Conservation (phyloP, 164 flowering plant species). For the Stephania yunnanensis region DNA sequence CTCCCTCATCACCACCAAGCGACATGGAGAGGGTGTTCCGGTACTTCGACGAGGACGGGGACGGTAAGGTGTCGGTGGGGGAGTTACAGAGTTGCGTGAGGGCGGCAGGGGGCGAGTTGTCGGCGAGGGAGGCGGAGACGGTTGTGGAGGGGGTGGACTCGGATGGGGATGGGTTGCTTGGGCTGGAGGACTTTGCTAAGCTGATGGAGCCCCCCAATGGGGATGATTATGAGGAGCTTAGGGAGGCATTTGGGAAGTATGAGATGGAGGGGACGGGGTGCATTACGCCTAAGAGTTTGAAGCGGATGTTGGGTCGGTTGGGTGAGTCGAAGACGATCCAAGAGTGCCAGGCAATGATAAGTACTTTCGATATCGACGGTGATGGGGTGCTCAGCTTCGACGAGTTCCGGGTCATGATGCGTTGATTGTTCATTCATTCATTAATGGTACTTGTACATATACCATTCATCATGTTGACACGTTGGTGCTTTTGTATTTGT, state of each 20-base stretch:
- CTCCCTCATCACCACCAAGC: background rate
- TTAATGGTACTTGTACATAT: background rate
- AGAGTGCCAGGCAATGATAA: constrained; percentile 27
- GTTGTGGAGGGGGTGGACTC: constrained; percentile 33
- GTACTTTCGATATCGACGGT: constrained; percentile 27
- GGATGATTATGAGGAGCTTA: constrained; percentile 34
- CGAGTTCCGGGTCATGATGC: constrained; percentile 36
- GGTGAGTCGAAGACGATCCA: constrained; percentile 24
- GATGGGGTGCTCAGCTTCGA: constrained; percentile 39
- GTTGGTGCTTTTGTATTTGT: too few relatives aligned
- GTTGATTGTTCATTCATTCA: background rate
- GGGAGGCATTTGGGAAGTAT: constrained; percentile 46
- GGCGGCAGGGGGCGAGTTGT: constrained; percentile 27
- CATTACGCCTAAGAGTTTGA: constrained; percentile 41
- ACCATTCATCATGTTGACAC: background rate
- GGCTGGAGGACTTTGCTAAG: constrained; percentile 36
- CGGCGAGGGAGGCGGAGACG: constrained; percentile 29
- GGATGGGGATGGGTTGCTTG: constrained; percentile 49
- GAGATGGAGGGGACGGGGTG: constrained; percentile 38
- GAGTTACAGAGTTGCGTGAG: constrained; percentile 35
- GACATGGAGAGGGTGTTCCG: constrained; percentile 25
- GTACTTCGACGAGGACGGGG: constrained; percentile 38
- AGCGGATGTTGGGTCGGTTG: constrained; percentile 37
- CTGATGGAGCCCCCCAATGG: constrained; percentile 27
- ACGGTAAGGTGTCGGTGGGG: constrained; percentile 41